Evolutionary conservation across 805 yeast genomes (phyloP).

Genomic region (Ascoidea rubescens): DNA sequence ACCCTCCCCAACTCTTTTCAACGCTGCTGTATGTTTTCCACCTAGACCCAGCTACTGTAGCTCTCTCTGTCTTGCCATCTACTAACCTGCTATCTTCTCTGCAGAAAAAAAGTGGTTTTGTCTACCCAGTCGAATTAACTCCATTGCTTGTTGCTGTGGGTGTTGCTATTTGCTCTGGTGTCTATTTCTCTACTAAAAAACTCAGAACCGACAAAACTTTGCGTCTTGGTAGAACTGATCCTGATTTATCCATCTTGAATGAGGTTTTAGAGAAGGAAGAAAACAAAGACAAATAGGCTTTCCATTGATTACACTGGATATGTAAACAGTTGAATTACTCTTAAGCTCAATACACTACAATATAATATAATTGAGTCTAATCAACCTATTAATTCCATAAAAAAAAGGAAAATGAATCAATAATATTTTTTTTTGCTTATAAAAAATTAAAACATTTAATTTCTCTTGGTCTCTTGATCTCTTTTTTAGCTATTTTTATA

Average conservation of each 20-base stretch:
- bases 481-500: no score
- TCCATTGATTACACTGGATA: no score
- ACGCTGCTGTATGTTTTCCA: neutral
- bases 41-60: neutral
- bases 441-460: no score
- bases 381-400: no score
- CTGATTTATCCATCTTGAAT: slow-evolving; percentile 12
- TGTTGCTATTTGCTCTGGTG: slow-evolving; percentile 25
- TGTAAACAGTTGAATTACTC: no score
- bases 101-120: neutral
- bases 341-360: no score
- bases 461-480: no score
- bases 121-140: slow-evolving; percentile 25
- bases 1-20: neutral
- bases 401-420: no score
- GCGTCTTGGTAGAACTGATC: slow-evolving; percentile 24
- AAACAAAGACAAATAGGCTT: neutral
- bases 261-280: slow-evolving; percentile 7
- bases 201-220: slow-evolving; percentile 20
- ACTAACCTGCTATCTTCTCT: neutral
- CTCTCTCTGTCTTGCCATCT: neutral
- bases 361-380: no score
- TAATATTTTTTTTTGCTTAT: no score
- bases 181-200: slow-evolving; percentile 24
- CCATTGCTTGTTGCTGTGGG: slow-evolving; percentile 29